Evolutionary conservation across 495 filamentous ascomycete genomes (phyloP).

Genomic region (Neurospora tetrasperma): DNA sequence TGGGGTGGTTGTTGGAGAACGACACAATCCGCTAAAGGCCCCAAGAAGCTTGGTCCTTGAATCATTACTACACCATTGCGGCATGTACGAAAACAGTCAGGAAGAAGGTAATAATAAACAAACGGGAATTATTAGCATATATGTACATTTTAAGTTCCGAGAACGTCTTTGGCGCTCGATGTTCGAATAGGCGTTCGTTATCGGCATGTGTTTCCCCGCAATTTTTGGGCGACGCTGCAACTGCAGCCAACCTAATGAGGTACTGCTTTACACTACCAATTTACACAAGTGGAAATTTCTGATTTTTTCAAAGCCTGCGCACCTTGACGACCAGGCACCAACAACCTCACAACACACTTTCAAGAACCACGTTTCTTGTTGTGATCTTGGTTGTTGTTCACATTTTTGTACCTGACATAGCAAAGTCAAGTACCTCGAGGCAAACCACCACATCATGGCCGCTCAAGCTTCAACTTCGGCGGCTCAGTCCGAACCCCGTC

Average conservation of each 20-base stretch:
- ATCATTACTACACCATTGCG: neutral
- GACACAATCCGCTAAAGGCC: neutral
- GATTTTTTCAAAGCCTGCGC: neutral
- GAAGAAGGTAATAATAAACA: neutral
- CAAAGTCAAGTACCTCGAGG: neutral
- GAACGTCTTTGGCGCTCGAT: neutral
- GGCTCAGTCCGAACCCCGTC: slow-evolving; percentile 4
- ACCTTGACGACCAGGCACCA: neutral
- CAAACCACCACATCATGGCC: neutral
- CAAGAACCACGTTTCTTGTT: neutral
- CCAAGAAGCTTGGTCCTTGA: neutral
- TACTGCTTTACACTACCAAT: neutral
- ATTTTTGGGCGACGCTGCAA: neutral
- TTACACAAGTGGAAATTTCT: neutral
- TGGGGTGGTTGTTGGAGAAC: neutral
- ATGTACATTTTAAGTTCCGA: too few relatives aligned
- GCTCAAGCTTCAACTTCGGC: neutral
- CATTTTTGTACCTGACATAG: neutral
- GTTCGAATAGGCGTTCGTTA: neutral
- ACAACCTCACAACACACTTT: neutral
- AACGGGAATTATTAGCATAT: too few relatives aligned
- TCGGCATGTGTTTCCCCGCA: neutral
- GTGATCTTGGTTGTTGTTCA: neutral
- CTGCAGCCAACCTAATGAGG: neutral
- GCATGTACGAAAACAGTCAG: neutral